A percentile compares a stretch with the other conserved stretches of the same genome.
These are phyloP conservation scores for Aspergillus novofumigatus DNA, from an alignment of 2,329 filamentous ascomycete species.

Conservation along the genomic window DNA sequence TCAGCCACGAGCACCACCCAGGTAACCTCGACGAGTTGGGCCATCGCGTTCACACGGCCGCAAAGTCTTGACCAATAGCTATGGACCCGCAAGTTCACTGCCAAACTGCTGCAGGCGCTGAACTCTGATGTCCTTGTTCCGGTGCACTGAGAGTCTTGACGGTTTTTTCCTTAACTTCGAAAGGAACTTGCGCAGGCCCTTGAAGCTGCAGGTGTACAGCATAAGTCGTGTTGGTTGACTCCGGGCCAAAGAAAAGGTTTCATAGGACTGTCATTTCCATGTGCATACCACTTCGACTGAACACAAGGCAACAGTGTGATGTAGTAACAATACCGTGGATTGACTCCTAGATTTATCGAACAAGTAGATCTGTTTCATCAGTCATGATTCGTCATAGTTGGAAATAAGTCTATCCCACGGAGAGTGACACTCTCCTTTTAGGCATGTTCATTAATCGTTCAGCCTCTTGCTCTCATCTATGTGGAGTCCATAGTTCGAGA, in stretches of 20 bases:
- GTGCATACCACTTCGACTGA: not conserved
- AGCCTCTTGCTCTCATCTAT: not conserved
- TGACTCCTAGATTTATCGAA: not conserved
- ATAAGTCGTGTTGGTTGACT: conserved; percentile 35
- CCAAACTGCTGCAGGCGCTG: conserved; percentile 37
- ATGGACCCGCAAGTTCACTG: conserved; percentile 44
- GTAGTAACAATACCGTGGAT: not conserved
- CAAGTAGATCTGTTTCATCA: not conserved
- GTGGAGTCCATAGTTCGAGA: conserved; percentile 5
- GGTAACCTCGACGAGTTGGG: conserved; percentile 49
- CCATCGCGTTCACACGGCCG: conserved; percentile 45
- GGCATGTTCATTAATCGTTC: not conserved
- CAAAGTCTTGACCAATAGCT: conserved; percentile 46
- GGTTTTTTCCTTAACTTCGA: conserved; percentile 40
- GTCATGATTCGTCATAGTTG: not conserved
- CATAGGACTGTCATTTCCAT: not conserved
- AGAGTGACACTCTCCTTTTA: not conserved
- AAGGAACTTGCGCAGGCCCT: conserved; percentile 30
- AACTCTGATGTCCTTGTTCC: conserved; percentile 42
- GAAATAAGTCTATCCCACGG: not conserved
- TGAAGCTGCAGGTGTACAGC: conserved; percentile 29
- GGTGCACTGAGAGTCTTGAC: conserved; percentile 48
- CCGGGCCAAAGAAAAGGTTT: conserved; percentile 17
- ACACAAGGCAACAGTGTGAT: not conserved
- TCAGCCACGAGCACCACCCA: conserved; percentile 50